Conservation (phyloP, 1,284 basidiomycete genomes). For the Tylopilus orsonianus region DNA sequence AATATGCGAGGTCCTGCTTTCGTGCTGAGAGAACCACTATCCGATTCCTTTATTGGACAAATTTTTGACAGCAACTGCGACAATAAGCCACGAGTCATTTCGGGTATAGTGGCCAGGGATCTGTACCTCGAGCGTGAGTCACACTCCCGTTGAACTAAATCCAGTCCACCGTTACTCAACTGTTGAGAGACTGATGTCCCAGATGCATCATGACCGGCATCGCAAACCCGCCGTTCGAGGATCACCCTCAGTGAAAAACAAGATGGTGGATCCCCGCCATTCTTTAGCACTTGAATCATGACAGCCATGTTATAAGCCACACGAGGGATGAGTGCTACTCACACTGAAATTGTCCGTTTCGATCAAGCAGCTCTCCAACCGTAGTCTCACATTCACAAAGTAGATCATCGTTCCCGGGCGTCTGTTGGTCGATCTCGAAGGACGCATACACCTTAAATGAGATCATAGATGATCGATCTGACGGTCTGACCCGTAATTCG, state of each 20-base stretch:
- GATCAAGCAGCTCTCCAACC: not conserved
- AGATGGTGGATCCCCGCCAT: not conserved
- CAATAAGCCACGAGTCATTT: not conserved
- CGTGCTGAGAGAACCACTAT: not conserved
- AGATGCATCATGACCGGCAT: not conserved
- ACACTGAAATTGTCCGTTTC: not conserved
- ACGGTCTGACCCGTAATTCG: not conserved
- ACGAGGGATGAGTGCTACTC: not conserved
- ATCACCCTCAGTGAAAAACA: not conserved
- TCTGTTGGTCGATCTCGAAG: not conserved
- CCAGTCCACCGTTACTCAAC: not conserved
- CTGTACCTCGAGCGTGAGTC: not conserved
- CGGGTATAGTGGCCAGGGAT: not conserved
- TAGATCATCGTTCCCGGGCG: not conserved
- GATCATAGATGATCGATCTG: not conserved
- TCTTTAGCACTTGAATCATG: not conserved
- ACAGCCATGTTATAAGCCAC: not conserved
- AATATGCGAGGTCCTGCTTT: not conserved
- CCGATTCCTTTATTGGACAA: no score
- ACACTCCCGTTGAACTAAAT: not conserved
- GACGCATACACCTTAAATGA: not conserved
- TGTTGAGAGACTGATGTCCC: not conserved
- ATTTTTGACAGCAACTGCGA: not conserved
- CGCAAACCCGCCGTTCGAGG: not conserved
- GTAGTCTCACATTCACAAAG: constrained; percentile 1